Evolutionary conservation across 2,329 filamentous ascomycete genomes (phyloP).

Genomic region (Knoxdaviesia capensis): DNA sequence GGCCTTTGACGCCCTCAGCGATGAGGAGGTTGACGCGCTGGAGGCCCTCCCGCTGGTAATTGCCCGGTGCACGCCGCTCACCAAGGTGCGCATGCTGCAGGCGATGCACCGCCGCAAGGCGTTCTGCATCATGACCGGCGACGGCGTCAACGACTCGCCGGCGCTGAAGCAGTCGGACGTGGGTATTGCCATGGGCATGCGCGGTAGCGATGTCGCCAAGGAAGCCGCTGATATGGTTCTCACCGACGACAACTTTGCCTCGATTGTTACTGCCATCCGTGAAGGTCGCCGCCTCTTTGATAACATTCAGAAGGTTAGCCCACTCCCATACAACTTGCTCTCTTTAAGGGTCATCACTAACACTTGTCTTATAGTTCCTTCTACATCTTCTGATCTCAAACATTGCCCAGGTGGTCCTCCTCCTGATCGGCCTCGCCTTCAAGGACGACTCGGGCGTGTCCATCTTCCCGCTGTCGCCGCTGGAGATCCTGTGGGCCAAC

Average conservation of each 20-base stretch:
- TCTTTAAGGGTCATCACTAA: conserved; percentile 5
- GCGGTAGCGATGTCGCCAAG: conserved; percentile 54
- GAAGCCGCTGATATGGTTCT: conserved; percentile 77
- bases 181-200: conserved; percentile 54
- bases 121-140: conserved; percentile 57
- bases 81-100: conserved; percentile 58
- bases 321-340: not conserved
- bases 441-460: conserved; percentile 52
- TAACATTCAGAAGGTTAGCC: conserved; percentile 59
- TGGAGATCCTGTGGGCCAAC: conserved; percentile 87
- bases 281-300: conserved; percentile 74
- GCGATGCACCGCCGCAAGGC: conserved; percentile 47
- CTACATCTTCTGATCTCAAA: conserved; percentile 64
- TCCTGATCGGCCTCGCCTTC: conserved; percentile 67
- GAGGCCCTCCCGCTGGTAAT: conserved; percentile 44
- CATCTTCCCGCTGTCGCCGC: conserved; percentile 68
- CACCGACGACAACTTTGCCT: conserved; percentile 76
- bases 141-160: conserved; percentile 57
- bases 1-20: conserved; percentile 40
- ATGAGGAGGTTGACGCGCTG: conserved; percentile 41
- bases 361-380: conserved; percentile 33
- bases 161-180: conserved; percentile 55
- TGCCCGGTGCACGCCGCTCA: conserved; percentile 47
- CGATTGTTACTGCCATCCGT: conserved; percentile 64
- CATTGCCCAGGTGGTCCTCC: conserved; percentile 62